These are phyloP conservation scores for Aspergillus homomorphus DNA, from an alignment of 495 filamentous ascomycete genomes.

Conservation along the genomic window DNA sequence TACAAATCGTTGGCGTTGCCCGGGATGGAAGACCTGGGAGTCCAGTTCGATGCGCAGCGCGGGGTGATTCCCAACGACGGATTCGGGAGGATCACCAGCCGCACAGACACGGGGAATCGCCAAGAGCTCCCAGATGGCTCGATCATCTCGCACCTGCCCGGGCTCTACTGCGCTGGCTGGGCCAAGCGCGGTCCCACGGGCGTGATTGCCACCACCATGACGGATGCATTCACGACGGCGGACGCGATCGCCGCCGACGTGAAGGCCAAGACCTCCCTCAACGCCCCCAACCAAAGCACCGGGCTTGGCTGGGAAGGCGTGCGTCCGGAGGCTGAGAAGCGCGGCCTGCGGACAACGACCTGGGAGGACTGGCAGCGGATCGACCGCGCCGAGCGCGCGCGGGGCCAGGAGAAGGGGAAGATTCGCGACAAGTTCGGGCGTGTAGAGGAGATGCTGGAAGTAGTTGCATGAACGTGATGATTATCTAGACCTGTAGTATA, in stretches of 20 bases:
- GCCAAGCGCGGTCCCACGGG: conserved; percentile 93
- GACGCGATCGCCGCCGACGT: conserved; percentile 78
- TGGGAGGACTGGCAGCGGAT: conserved; percentile 90
- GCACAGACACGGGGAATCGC: conserved; percentile 20
- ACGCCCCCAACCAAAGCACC: conserved; percentile 36
- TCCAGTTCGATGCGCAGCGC: conserved; percentile 68
- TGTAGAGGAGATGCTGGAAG: conserved; percentile 74
- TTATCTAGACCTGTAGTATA: conserved; percentile 13
- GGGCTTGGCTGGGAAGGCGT: conserved; percentile 76
- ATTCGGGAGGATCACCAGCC: conserved; percentile 64
- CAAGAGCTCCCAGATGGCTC: conserved; percentile 35
- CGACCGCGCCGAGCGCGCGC: conserved; percentile 69
- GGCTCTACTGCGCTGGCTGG: conserved; percentile 93
- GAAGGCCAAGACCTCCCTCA: conserved; percentile 47
- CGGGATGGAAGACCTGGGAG: conserved; percentile 70
- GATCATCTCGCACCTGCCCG: conserved; percentile 56
- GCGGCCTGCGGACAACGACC: conserved; percentile 48
- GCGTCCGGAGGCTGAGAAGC: conserved; percentile 48
- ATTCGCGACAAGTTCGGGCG: conserved; percentile 78
- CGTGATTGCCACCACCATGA: conserved; percentile 95
- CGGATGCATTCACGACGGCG: conserved; percentile 86
- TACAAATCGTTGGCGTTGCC: conserved; percentile 78
- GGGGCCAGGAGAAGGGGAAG: conserved; percentile 67
- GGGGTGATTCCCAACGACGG: conserved; percentile 87
- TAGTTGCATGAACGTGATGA: conserved; percentile 31